Evolutionary conservation across 1,284 basidiomycete species (phyloP), one percentile per base, ranked within the genome.

Genomic region (Austropuccinia psidii): DNA sequence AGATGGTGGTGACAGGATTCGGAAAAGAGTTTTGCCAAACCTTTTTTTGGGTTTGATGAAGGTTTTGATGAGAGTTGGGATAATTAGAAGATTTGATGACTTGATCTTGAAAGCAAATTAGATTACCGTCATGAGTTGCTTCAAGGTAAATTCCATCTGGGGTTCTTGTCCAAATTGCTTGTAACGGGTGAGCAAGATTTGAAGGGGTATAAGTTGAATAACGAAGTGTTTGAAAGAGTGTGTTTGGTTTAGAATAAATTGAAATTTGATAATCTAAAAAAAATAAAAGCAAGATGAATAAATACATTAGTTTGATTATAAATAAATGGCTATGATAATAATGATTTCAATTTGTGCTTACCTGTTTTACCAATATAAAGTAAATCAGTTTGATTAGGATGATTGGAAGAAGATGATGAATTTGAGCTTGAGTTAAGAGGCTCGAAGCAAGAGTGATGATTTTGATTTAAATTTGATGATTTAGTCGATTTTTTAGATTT

Each of bases 331-430:
- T 29, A 29, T 24, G 21, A 3, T 33, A 35, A 55, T 55, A 55
- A 29, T 55, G 43, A 35, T 72, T 21, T 19, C 29, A 47, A 9
- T n/a, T 13, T 52, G 11, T 13, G 82, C 87, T 77, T 77, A 90
- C 90, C 90, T 77, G 90, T 92, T 15, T 90, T 85, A 9, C 90
- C 90, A 76, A 93, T 87, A 79, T 87, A 89, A 6, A 93, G 85
- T 76, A 89, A 39, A 69, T 80, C 79, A 37, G 62, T n/a, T 33
- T 47, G 41, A 50, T 50, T 17, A 65, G 43, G 43, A 24, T 76
- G 76, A 52, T 75, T 76, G n/a, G 76, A 75, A 31, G 67, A n/a
- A n/a, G 27, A 4, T 75, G 68, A 15, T 39, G 21, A n/a, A 21
- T 58, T n/a, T 50, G 27, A 66, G 0, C 55, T 74, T 19, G 64